These are phyloP conservation scores for Eucommia ulmoides DNA, from an alignment of 257 asterid genomes.

Conservation along the genomic window DNA sequence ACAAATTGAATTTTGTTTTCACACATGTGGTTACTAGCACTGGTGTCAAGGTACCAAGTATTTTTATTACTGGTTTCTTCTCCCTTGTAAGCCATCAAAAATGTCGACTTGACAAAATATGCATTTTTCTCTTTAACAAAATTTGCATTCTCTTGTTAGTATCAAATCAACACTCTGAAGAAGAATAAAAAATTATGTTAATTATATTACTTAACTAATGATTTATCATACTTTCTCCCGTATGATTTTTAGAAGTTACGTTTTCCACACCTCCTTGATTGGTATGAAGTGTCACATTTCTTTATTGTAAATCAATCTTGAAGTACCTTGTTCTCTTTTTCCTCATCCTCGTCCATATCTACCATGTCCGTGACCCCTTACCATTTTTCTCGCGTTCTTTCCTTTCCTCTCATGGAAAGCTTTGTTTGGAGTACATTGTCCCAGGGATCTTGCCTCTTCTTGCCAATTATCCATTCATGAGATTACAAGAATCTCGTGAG, in stretches of 20 bases:
- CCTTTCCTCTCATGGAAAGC: not conserved
- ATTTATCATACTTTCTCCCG: not conserved
- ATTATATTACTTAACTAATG: not conserved
- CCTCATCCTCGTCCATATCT: not conserved
- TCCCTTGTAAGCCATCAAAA: not conserved
- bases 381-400: not conserved
- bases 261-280: not conserved
- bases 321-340: not conserved
- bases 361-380: not conserved
- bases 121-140: not conserved
- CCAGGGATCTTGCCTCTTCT: not conserved
- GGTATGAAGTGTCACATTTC: not conserved
- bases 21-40: not conserved
- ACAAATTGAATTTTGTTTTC: not conserved
- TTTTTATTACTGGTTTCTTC: not conserved
- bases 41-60: not conserved
- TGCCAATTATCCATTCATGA: not conserved
- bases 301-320: too few species aligned
- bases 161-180: not conserved
- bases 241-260: not conserved
- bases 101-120: not conserved
- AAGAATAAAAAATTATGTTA: not conserved
- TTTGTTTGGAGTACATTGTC: not conserved
- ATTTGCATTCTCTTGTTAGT: not conserved
- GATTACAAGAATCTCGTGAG: slow-evolving; percentile 5